Evolutionary conservation across 495 filamentous ascomycete genomes (phyloP), one percentile per base, ranked within the genome.

Genomic region (Opeltia flavorubescens): DNA sequence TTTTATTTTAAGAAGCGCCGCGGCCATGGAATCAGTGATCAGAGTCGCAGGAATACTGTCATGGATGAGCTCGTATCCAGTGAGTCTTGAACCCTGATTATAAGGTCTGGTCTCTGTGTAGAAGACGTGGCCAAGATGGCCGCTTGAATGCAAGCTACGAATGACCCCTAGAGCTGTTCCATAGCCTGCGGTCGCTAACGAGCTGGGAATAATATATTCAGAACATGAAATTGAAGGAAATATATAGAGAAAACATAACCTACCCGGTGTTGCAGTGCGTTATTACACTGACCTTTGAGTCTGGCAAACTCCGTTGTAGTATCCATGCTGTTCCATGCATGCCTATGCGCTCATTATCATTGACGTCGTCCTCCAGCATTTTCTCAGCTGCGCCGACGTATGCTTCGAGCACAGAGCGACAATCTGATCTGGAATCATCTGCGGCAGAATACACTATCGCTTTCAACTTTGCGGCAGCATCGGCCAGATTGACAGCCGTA

Each of bases 201-300:
- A 94, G 27, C 83, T 88, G 52, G 25, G 35, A 12, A 30, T n/a
- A 24, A 52, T 50, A 54, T 45, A 30, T 24, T 50, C 36, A 41
- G 33, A 51, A 47, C 27, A 42, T 27, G 43, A 44, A 23, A 44
- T 44, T 21, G 35, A 42, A 53, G 11, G 38, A 38, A n/a, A 9
- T n/a, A 20, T 25, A 46, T 18, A 50, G 23, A 52, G 24, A 46
- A 34, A 28, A 25, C 39, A 25, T 40, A 12, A 57, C 75, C 44
- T 69, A 86, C 75, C 91, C 93, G 2, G 91, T 96, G 61, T 98
- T 98, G 66, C 91, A 98, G 64, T 98, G 91, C 20, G 91, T 98
- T 51, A 98, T 61, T 26, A 96, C 80, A 8, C 80, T 81, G 15
- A 79, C 70, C 58, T 68, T 69, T 39, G 60, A 68, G 27, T 68